These are phyloP conservation scores for Lentinula detonsa DNA, from an alignment of 768 basidiomycete genomes.

Conservation along the genomic window DNA sequence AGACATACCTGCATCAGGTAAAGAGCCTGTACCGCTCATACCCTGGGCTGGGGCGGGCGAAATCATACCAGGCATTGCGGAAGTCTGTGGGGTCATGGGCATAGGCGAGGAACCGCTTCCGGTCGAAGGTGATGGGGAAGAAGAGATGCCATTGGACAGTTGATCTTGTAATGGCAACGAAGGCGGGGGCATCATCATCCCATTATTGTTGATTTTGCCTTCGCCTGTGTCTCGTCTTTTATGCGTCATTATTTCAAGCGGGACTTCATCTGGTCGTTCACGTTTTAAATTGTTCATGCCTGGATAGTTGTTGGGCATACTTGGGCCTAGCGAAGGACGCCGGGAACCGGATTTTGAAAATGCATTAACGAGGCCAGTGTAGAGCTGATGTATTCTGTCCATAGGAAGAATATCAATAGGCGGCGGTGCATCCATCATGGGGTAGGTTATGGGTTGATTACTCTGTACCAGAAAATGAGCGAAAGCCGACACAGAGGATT, in stretches of 20 bases:
- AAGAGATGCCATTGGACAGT: neutral
- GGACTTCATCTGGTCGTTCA: conserved; percentile 48
- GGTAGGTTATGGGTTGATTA: conserved; percentile 15
- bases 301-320: conserved; percentile 15
- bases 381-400: conserved; percentile 62
- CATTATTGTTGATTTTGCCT: conserved; percentile 27
- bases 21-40: neutral
- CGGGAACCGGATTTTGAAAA: conserved; percentile 53
- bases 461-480: neutral
- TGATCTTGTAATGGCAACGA: neutral
- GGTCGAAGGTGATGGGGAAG: neutral
- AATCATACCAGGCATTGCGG: conserved; percentile 1
- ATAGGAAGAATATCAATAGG: conserved; percentile 44
- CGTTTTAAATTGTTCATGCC: conserved; percentile 46
- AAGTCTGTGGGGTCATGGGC: neutral
- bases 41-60: neutral
- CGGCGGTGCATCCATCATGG: conserved; percentile 49
- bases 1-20: neutral
- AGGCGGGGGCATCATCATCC: conserved; percentile 34
- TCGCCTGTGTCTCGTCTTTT: conserved; percentile 74
- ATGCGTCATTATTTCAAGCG: conserved; percentile 29
- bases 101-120: neutral
- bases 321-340: conserved; percentile 29
- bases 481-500: conserved; percentile 6
- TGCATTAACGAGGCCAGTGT: conserved; percentile 49